Conservation (phyloP, 768 basidiomycete genomes). For the Pholiota molesta region DNA sequence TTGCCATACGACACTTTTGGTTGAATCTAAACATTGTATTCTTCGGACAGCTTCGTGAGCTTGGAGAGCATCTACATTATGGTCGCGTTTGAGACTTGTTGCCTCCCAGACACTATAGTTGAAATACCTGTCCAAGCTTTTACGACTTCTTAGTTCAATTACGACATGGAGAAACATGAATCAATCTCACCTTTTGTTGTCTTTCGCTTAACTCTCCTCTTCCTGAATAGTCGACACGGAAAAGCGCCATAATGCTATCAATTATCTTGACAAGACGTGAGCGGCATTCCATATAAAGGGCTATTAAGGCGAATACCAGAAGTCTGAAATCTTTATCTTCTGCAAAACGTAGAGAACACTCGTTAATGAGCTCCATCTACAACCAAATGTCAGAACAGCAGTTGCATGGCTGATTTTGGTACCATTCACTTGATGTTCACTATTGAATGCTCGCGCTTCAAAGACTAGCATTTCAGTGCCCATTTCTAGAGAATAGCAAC, state of each 20-base stretch:
- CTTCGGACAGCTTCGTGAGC: slow-evolving; percentile 89
- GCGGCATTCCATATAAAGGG: slow-evolving; percentile 8
- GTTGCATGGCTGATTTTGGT: background rate
- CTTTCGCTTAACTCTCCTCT: slow-evolving; percentile 93
- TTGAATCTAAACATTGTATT: slow-evolving; percentile 67
- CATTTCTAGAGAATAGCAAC: background rate
- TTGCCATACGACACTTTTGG: background rate
- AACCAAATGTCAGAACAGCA: background rate
- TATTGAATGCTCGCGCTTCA: slow-evolving; percentile 85
- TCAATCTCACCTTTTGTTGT: slow-evolving; percentile 74
- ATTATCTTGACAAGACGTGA: slow-evolving; percentile 62
- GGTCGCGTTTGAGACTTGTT: background rate
- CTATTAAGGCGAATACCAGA: slow-evolving; percentile 43
- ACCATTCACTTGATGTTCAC: slow-evolving; percentile 78
- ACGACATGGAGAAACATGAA: background rate
- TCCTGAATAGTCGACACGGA: slow-evolving; percentile 92
- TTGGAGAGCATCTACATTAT: slow-evolving; percentile 80
- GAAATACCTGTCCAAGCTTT: slow-evolving; percentile 79
- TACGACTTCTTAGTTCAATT: background rate
- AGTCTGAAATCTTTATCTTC: slow-evolving; percentile 86
- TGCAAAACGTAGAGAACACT: slow-evolving; percentile 85
- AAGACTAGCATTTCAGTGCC: slow-evolving; percentile 10
- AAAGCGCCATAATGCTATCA: slow-evolving; percentile 97
- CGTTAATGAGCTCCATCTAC: slow-evolving; percentile 91
- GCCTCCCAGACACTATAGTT: background rate